Evolutionary conservation across 2,329 filamentous ascomycete genomes (phyloP).

Genomic region (Aotearoamyces nothofagi): DNA sequence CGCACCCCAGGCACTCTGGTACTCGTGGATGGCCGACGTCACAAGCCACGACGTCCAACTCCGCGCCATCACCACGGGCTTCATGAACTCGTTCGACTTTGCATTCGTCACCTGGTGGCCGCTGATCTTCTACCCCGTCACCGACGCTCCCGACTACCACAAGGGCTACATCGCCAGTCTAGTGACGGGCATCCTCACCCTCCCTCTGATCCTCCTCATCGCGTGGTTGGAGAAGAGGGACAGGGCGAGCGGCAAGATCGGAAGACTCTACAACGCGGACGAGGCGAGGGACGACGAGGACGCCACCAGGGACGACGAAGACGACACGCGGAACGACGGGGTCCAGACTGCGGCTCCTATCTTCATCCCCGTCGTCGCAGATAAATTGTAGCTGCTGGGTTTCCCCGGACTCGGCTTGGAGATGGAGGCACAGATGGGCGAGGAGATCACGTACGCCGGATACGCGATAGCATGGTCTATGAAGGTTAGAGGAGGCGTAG

Average conservation of each 20-base stretch:
- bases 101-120: slow-evolving; percentile 27
- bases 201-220: slow-evolving; percentile 23
- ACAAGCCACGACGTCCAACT: slow-evolving; percentile 24
- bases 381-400: too few species aligned
- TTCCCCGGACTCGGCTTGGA: too few species aligned
- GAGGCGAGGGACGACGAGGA: slow-evolving; percentile 1
- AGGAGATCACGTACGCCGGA: too few species aligned
- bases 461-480: too few species aligned
- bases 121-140: slow-evolving; percentile 24
- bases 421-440: too few species aligned
- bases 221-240: slow-evolving; percentile 21
- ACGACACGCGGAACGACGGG: too few species aligned
- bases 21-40: slow-evolving; percentile 30
- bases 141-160: slow-evolving; percentile 23
- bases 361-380: too few species aligned
- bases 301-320: too few species aligned
- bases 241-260: slow-evolving; percentile 14
- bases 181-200: slow-evolving; percentile 21
- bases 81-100: slow-evolving; percentile 28
- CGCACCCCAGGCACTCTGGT: slow-evolving; percentile 30
- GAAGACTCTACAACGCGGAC: slow-evolving; percentile 8
- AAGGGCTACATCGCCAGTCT: slow-evolving; percentile 25
- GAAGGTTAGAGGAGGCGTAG: too few species aligned
- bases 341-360: too few species aligned
- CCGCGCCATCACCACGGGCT: slow-evolving; percentile 27